Conservation (phyloP, 1,139 yeast species). For the Yamadazyma songkhlaensis region DNA sequence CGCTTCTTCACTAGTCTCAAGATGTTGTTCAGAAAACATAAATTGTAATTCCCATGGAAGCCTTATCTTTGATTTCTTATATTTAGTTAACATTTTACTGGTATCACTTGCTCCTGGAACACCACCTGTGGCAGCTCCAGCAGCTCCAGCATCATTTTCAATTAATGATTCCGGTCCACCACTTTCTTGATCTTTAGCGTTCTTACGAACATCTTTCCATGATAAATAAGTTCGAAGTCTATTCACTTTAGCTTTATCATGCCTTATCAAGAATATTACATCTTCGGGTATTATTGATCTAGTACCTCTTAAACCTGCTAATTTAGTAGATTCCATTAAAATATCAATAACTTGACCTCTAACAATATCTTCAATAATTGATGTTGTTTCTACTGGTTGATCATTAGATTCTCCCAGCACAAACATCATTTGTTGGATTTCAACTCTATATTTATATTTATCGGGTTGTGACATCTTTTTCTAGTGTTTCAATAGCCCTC, state of each 20-base stretch:
- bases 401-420: conserved; percentile 94
- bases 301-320: conserved; percentile 80
- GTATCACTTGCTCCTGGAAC: conserved; percentile 40
- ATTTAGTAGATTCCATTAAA: conserved; percentile 70
- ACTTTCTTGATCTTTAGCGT: conserved; percentile 92
- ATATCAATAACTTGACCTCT: conserved; percentile 93
- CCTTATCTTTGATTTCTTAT: conserved; percentile 76
- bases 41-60: conserved; percentile 95
- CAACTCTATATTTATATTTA: conserved; percentile 75
- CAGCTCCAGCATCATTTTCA: conserved; percentile 38
- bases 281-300: conserved; percentile 90
- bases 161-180: conserved; percentile 65
- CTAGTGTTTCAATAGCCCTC: background rate
- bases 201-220: conserved; percentile 97
- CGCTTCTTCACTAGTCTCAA: conserved; percentile 75
- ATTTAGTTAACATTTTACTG: conserved; percentile 56
- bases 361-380: conserved; percentile 90
- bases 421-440: conserved; percentile 98
- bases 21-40: conserved; percentile 88
- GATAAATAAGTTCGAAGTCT: conserved; percentile 85
- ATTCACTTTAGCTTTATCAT: conserved; percentile 92
- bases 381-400: conserved; percentile 88
- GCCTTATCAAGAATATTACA: conserved; percentile 85
- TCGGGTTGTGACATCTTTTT: conserved; percentile 22
- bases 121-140: conserved; percentile 21